Base-by-base conservation (phyloP, 345 rosid genomes). In the Geranium brycei region DNA sequence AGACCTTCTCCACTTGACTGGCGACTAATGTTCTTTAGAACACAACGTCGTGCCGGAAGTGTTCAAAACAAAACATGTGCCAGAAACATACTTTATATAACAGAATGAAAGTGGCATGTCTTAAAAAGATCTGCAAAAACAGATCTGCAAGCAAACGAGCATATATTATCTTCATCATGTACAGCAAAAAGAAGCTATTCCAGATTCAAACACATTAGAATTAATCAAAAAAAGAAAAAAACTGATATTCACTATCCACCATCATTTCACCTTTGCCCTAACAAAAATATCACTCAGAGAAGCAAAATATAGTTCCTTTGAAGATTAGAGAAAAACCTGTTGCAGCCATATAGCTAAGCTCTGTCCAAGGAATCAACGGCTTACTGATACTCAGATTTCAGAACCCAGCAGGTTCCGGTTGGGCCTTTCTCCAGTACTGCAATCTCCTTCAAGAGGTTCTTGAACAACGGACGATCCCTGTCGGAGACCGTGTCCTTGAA, bases 361-460 rank as follows among this genome's bases (percentile, higher is more conserved):
- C 53, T 8, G 47, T 38, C 47, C 47, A 47, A 8, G 14, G 14
- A 47, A 6, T 47, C 53, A 47, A 47, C 11, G 53, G 11, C 14
- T 58, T 78, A 70, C 58, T 61, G 77, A 75, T 83, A 86, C 75
- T 93, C 96, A 0, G 91, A 62, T 71, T 90, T 93, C 41, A 90
- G 82, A 67, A 82, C 76, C 99, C 97, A 93, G 6, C 65, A 41
- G n/a, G 87, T 77, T 62, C 91, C 84, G 62, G 72, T 78, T 31
- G 74, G 75, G 65, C 66, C 79, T 53, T 80, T 81, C 64, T 75
- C 67, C 28, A 81, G 78, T 51, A 67, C 75, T n/a, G 99, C 99
- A 59, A 93, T 86, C 71, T 88, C 92, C 66, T 81, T 93, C 79
- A 90, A 70, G 19, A 86, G 89, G 80, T 79, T 88, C 79, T 82